phyloP scores from a whole-genome alignment of 495 filamentous ascomycete species.

The Entonaema liquescens region DNA sequence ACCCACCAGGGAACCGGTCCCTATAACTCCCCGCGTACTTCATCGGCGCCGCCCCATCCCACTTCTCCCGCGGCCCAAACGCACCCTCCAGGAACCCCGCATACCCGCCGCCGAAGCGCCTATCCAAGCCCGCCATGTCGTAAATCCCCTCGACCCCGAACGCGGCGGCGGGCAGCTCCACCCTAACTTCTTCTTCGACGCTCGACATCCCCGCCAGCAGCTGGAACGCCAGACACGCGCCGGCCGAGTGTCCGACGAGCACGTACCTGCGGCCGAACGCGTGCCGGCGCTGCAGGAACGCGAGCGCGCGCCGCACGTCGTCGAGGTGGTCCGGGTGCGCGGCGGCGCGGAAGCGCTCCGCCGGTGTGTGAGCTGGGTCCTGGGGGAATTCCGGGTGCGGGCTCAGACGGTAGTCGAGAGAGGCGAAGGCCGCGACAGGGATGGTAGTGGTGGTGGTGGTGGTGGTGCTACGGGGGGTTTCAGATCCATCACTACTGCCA shows the following conservation, averaged over 20 bases:
- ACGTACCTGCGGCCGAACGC: conserved; percentile 63
- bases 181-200: background rate
- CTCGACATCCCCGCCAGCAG: conserved; percentile 19
- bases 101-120: conserved; percentile 36
- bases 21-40: conserved; percentile 46
- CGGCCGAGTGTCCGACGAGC: conserved; percentile 79
- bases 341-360: conserved; percentile 55
- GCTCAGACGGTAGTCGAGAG: conserved; percentile 82
- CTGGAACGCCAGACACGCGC: conserved; percentile 78
- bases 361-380: conserved; percentile 46
- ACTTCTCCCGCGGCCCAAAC: conserved; percentile 39
- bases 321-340: conserved; percentile 77
- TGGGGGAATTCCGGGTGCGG: conserved; percentile 70
- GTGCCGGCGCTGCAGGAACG: conserved; percentile 66
- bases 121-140: conserved; percentile 40
- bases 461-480: no score
- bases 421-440: conserved; percentile 70
- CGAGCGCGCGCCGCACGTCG: conserved; percentile 71
- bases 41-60: conserved; percentile 43
- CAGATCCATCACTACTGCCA: background rate
- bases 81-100: conserved; percentile 36
- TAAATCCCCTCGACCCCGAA: conserved; percentile 46
- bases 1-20: conserved; percentile 50
- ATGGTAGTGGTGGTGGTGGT: conserved; percentile 12
- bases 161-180: conserved; percentile 31